Evolutionary conservation across 2,329 filamentous ascomycete genomes (phyloP).

Genomic region (Xylariomycetidae sp.): DNA sequence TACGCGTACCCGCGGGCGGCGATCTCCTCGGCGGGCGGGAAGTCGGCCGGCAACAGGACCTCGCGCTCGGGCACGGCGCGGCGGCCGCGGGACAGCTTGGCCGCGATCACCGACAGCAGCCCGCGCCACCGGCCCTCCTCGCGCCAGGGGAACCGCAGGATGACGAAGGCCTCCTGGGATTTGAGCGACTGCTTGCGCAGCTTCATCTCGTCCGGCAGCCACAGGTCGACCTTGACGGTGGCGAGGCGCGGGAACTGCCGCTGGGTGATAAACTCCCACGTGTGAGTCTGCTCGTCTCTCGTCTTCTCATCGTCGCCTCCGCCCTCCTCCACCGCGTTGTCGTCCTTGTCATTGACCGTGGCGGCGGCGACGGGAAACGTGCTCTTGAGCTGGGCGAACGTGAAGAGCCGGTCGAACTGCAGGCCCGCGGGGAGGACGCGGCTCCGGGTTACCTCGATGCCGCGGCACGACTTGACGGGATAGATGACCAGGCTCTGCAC

Average conservation of each 20-base stretch:
- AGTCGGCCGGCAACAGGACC: slow-evolving; percentile 61
- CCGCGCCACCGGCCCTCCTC: slow-evolving; percentile 46
- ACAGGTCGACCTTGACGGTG: slow-evolving; percentile 62
- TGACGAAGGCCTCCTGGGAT: slow-evolving; percentile 54
- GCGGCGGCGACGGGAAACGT: slow-evolving; percentile 39
- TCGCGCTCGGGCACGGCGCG: slow-evolving; percentile 54
- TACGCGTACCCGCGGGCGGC: slow-evolving; percentile 53
- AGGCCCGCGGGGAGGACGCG: slow-evolving; percentile 66
- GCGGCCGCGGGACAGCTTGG: slow-evolving; percentile 47
- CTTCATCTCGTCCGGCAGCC: slow-evolving; percentile 61
- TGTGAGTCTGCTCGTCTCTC: slow-evolving; percentile 35
- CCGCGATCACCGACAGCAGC: slow-evolving; percentile 37
- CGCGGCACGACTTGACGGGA: slow-evolving; percentile 77
- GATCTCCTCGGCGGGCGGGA: slow-evolving; percentile 54
- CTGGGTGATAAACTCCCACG: slow-evolving; percentile 70
- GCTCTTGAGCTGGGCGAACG: slow-evolving; percentile 65
- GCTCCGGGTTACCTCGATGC: slow-evolving; percentile 65
- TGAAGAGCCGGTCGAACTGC: slow-evolving; percentile 77
- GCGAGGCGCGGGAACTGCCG: slow-evolving; percentile 67
- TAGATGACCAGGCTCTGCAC: slow-evolving; percentile 70
- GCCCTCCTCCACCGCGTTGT: slow-evolving; percentile 11
- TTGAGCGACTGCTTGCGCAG: slow-evolving; percentile 47
- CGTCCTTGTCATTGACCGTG: slow-evolving; percentile 29
- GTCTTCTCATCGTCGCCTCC: slow-evolving; percentile 28
- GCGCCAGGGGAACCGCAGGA: slow-evolving; percentile 63